A percentile compares a stretch with the other conserved stretches of the same genome.
Evolutionary conservation across 176 grass and related monocot species (phyloP).

Genomic region (Otatea glauca): DNA sequence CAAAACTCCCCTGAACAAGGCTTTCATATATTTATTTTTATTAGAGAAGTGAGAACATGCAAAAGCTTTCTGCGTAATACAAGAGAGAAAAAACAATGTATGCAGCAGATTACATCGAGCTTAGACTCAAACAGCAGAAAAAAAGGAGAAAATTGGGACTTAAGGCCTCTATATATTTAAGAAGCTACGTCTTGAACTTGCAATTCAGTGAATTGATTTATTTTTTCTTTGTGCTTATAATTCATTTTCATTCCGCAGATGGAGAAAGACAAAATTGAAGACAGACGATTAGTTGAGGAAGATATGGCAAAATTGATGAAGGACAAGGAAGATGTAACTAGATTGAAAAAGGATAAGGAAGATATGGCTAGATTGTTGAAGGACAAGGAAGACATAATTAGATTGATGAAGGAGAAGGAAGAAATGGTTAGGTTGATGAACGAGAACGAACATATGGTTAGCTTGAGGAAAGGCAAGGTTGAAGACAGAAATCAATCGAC

Average conservation of each 20-base stretch:
- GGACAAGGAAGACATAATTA: constrained; percentile 74
- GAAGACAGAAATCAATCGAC: constrained; percentile 31
- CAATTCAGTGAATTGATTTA: not conserved
- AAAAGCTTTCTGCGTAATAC: too few relatives aligned
- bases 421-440: constrained; percentile 66
- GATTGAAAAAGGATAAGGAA: constrained; percentile 60
- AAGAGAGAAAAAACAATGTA: too few relatives aligned
- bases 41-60: too few relatives aligned
- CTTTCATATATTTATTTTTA: not conserved
- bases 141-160: too few relatives aligned
- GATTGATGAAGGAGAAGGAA: constrained; percentile 86
- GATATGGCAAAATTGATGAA: constrained; percentile 40
- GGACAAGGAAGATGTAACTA: constrained; percentile 53
- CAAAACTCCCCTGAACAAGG: not conserved
- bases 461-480: constrained; percentile 42
- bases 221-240: not conserved
- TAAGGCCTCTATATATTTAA: not conserved
- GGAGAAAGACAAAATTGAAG: constrained; percentile 44
- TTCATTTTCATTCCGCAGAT: constrained; percentile 38
- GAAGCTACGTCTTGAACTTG: not conserved
- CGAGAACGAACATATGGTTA: constrained; percentile 58
- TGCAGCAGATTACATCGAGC: too few relatives aligned
- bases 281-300: constrained; percentile 28
- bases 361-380: constrained; percentile 60
- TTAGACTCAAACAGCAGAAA: too few relatives aligned